Conservation (phyloP, 2,329 filamentous ascomycete genomes). For the Zalaria obscura region DNA sequence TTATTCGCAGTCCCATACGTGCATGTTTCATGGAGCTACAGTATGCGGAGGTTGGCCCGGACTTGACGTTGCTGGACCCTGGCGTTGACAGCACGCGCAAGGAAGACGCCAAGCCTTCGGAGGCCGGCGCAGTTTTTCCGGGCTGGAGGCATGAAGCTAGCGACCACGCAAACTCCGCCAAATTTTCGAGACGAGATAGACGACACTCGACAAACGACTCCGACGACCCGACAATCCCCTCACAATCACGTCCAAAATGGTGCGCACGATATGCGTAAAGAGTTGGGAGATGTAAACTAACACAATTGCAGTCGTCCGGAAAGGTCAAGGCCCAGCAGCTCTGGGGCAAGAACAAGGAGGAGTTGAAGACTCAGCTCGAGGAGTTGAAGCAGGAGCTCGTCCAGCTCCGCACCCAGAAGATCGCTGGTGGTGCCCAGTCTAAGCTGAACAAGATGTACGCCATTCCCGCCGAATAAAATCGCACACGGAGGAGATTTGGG, state of each 20-base stretch:
- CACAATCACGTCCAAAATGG: constrained; percentile 16
- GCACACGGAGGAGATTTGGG: constrained; percentile 1
- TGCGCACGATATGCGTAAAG: constrained; percentile 1
- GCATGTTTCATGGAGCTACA: no score
- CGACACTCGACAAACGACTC: neutral
- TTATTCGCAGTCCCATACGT: no score
- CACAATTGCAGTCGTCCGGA: constrained; percentile 38
- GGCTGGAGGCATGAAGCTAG: neutral
- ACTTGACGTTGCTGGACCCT: no score
- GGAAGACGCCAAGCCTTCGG: no score
- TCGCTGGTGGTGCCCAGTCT: constrained; percentile 76
- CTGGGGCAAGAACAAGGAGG: constrained; percentile 99
- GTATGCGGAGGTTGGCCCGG: no score
- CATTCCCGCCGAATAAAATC: neutral
- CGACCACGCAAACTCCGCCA: constrained; percentile 2
- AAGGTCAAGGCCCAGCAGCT: constrained; percentile 93
- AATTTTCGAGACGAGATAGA: constrained; percentile 2
- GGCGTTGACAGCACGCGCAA: no score
- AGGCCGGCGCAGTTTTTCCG: no score
- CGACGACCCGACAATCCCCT: neutral
- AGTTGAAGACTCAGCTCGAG: constrained; percentile 85
- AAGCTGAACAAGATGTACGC: constrained; percentile 97
- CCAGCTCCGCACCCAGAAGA: constrained; percentile 96
- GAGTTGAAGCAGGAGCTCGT: constrained; percentile 95
- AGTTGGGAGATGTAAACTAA: constrained; percentile 6